Percentiles rank a stretch among this genome's conserved stretches.
Evolutionary conservation across 176 grass and related monocot species (phyloP).

Genomic region (Rhynchospora breviuscula): DNA sequence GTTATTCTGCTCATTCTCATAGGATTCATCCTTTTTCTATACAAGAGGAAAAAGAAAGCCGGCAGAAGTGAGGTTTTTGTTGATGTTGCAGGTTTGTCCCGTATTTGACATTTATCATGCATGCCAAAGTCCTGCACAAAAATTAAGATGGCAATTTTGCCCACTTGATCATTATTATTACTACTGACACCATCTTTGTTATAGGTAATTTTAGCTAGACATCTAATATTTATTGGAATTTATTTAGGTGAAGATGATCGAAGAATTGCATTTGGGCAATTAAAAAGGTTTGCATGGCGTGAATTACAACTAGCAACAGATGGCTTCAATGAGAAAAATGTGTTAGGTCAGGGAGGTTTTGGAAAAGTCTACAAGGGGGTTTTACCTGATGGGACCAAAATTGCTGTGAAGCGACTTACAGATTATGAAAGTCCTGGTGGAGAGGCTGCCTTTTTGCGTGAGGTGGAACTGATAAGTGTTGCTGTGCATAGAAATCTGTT

Average conservation of each 20-base stretch:
- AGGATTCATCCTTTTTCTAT: constrained; percentile 60
- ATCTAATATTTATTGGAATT: not conserved
- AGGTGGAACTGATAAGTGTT: constrained; percentile 97
- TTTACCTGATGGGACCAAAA: constrained; percentile 88
- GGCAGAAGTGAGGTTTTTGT: constrained; percentile 67
- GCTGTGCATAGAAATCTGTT: constrained; percentile 96
- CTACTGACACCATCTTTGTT: not conserved
- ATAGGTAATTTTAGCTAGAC: not conserved
- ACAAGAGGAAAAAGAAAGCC: constrained; percentile 56
- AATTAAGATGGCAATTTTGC: not conserved
- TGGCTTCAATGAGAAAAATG: constrained; percentile 85
- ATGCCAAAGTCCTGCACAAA: not conserved
- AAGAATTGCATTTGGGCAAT: constrained; percentile 89
- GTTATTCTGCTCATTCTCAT: constrained; percentile 51
- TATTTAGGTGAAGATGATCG: constrained; percentile 81
- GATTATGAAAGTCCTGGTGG: constrained; percentile 91
- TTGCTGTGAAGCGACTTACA: constrained; percentile 92
- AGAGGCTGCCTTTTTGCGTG: constrained; percentile 90
- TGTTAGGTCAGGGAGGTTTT: constrained; percentile 94
- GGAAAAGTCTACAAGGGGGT: constrained; percentile 99
- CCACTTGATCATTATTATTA: not conserved
- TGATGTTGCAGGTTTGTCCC: constrained; percentile 77
- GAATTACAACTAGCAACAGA: constrained; percentile 91
- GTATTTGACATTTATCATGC: not conserved
- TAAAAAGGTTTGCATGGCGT: constrained; percentile 92